Evolutionary conservation across 1,284 basidiomycete genomes (phyloP).

Genomic region (Ustilago tritici): DNA sequence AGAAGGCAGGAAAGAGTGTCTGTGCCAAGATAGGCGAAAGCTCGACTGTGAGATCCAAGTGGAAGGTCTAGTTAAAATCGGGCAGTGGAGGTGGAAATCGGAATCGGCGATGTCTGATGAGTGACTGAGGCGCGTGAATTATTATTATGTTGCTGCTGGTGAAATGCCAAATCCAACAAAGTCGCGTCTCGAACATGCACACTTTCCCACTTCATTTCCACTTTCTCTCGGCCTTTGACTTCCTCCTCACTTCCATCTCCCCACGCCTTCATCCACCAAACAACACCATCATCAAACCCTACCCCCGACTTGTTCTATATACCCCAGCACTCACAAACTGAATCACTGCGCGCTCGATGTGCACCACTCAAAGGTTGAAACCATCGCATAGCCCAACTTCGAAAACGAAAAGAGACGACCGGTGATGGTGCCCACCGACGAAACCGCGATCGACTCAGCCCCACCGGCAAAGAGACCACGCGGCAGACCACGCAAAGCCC

Average conservation of each 20-base stretch:
- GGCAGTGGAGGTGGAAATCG: neutral
- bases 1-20: neutral
- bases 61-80: neutral
- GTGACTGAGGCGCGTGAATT: neutral
- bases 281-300: conserved; percentile 11
- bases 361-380: neutral
- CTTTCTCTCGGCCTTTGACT: neutral
- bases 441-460: neutral
- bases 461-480: conserved; percentile 9
- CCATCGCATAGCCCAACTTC: neutral
- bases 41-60: neutral
- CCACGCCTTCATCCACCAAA: neutral
- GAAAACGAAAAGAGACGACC: neutral
- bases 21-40: conserved; percentile 5
- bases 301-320: neutral
- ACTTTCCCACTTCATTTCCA: neutral
- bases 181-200: conserved; percentile 18
- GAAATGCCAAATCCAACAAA: neutral
- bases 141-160: conserved; percentile 5
- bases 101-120: conserved; percentile 14
- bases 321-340: neutral
- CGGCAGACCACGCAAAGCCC: conserved; percentile 17
- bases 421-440: neutral
- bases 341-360: neutral
- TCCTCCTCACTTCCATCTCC: neutral